phyloP scores from a whole-genome alignment of 225 moss, liverwort and hornwort species.

The Neckera pumila region DNA sequence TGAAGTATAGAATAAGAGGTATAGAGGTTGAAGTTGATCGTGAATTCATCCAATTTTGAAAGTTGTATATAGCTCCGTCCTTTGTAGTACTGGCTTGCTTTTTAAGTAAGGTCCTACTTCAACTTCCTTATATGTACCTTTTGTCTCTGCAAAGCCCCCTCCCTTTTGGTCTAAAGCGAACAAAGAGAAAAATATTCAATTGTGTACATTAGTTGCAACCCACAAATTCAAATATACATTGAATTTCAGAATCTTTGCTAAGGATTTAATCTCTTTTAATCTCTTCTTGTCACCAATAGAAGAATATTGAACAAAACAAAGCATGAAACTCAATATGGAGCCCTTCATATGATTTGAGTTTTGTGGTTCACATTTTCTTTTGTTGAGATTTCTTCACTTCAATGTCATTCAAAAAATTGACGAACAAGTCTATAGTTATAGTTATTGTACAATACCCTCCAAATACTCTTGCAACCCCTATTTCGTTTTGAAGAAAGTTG shows the following conservation, averaged over 20 bases:
- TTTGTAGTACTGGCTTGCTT: neutral
- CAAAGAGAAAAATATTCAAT: accelerated
- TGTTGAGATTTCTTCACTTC: neutral
- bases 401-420: neutral
- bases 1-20: neutral
- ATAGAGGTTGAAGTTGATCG: neutral
- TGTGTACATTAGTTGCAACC: neutral
- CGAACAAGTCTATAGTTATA: neutral
- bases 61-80: accelerated
- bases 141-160: neutral
- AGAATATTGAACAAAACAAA: neutral
- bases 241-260: neutral
- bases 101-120: neutral
- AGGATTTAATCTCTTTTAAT: too few relatives aligned
- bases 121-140: neutral
- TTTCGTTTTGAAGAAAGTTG: too few relatives aligned
- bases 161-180: accelerated
- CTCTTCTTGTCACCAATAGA: neutral
- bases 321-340: neutral
- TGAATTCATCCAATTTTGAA: neutral
- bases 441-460: too few relatives aligned
- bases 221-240: neutral
- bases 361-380: neutral
- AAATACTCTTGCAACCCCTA: too few relatives aligned
- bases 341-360: neutral